Base-by-base conservation (phyloP, 192 early-diverging fungal species). In the Dissophora ornata region DNA sequence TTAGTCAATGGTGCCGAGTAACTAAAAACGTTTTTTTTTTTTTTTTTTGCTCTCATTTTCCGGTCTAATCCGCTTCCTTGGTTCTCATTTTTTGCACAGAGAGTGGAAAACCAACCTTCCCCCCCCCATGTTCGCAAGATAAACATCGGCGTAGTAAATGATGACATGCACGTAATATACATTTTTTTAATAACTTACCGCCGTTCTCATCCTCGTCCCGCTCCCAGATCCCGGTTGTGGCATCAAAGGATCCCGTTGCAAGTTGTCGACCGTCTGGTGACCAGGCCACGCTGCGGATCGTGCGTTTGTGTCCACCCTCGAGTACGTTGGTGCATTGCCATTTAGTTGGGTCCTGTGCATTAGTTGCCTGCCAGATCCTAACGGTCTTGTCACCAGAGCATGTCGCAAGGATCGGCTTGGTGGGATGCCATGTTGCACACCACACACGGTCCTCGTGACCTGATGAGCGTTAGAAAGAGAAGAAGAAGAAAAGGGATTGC, bases 161-260 rank as follows among this genome's bases (percentile, higher is more conserved):
- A n/a, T n/a, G n/a, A n/a, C n/a, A n/a, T n/a, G n/a, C n/a, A n/a
- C n/a, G n/a, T n/a, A n/a, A n/a, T n/a, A n/a, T n/a, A n/a, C n/a
- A n/a, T n/a, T n/a, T n/a, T n/a, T n/a, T n/a, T 8, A 38, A 47
- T 47, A 28, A 1, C 28, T 29, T 67, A 79, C 63, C 62, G 42
- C 77, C 75, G 57, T 55, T 77, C 32, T 79, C 81, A 18, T 79
- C 81, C 28, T 86, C 88, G 22, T 86, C 89, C 48, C 84, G 80
- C 75, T 95, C 95, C 97, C 96, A 98, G 34, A 98, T 92, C 16
- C 90, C 92, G 1, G 94, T 96, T 7, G 92, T 93, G 0, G 92
- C 94, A 79, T 98, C 97, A 79, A 98, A 98, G 66, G 93, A 94
- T 25, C 92, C 92, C 7, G 94, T 93, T 3, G 96, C 94, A 34